These are phyloP conservation scores for Corinectria fuckeliana DNA, from an alignment of 2,329 filamentous ascomycete species.

Conservation along the genomic window DNA sequence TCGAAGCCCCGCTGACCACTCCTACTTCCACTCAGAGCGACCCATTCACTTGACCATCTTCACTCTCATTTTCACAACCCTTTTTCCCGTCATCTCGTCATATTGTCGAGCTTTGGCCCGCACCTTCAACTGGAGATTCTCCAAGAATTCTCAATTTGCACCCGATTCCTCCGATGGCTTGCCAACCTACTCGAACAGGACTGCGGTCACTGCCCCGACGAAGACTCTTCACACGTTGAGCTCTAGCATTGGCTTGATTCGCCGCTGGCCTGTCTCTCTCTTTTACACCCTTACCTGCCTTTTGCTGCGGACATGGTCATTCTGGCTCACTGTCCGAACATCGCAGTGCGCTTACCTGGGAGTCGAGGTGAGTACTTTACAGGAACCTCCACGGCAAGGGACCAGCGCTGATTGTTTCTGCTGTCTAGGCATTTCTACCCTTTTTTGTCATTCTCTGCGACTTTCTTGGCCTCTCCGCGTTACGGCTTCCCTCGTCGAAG, in stretches of 20 bases:
- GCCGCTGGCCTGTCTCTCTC: conserved; percentile 1
- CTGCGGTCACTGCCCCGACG: background rate
- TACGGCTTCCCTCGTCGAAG: conserved; percentile 1
- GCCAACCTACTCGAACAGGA: background rate
- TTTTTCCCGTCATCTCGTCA: background rate
- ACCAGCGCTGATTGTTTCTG: background rate
- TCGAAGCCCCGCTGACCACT: background rate
- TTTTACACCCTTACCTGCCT: conserved; percentile 1
- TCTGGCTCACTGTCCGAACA: conserved; percentile 6
- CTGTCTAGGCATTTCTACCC: background rate
- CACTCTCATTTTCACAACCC: conserved; percentile 6
- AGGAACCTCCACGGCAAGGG: background rate
- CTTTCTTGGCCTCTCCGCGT: background rate
- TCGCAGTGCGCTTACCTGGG: conserved; percentile 4
- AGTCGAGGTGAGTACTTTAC: conserved; percentile 4
- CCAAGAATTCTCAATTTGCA: too few species aligned
- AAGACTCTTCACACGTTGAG: background rate
- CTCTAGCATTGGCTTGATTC: background rate
- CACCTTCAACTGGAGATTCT: background rate
- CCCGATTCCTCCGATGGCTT: too few species aligned
- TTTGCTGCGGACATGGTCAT: conserved; percentile 3
- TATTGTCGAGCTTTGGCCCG: too few species aligned
- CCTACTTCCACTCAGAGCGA: conserved; percentile 40
- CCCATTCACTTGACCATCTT: conserved; percentile 45
- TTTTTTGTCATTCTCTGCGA: background rate